Percentiles rank a stretch among this genome's conserved stretches.
These are phyloP conservation scores for Fraxinus ornus DNA, from an alignment of 305 asterid species.

Conservation along the genomic window DNA sequence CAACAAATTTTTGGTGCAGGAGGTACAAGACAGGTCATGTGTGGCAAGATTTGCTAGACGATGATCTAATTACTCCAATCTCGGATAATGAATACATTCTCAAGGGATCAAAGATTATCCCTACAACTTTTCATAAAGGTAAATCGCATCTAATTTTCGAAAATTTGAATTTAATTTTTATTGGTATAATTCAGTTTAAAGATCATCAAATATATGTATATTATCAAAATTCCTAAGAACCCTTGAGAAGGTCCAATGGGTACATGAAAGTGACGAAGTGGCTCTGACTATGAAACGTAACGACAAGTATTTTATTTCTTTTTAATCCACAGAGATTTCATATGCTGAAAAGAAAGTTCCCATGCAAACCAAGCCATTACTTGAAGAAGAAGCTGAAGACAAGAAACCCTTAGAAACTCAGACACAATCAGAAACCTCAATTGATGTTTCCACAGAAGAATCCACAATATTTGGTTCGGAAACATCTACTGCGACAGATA, in stretches of 20 bases:
- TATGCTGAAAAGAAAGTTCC: slow-evolving; percentile 29
- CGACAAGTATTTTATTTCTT: background rate
- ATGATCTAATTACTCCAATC: slow-evolving; percentile 88
- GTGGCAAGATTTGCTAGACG: slow-evolving; percentile 94
- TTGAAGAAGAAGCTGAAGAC: slow-evolving; percentile 21
- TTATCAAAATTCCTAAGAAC: background rate
- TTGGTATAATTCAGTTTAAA: background rate
- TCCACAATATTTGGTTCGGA: slow-evolving; percentile 60
- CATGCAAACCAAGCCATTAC: slow-evolving; percentile 30
- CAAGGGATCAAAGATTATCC: slow-evolving; percentile 74
- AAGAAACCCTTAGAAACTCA: slow-evolving; percentile 27
- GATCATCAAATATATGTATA: background rate
- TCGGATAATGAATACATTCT: slow-evolving; percentile 90
- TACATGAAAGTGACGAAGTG: background rate
- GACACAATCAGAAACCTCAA: slow-evolving; percentile 36
- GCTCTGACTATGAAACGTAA: background rate
- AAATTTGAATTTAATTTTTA: too few species aligned
- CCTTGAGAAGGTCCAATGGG: background rate
- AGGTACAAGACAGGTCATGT: slow-evolving; percentile 74
- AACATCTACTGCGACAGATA: slow-evolving; percentile 60
- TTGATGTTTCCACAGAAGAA: slow-evolving; percentile 44
- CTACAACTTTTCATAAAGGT: slow-evolving; percentile 33
- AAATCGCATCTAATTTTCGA: background rate
- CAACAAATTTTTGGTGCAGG: slow-evolving; percentile 32
- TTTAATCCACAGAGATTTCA: slow-evolving; percentile 14